Evolutionary conservation across 345 rosid genomes (phyloP), one percentile per base, ranked within the genome.

Genomic region (Ceriops decandra): DNA sequence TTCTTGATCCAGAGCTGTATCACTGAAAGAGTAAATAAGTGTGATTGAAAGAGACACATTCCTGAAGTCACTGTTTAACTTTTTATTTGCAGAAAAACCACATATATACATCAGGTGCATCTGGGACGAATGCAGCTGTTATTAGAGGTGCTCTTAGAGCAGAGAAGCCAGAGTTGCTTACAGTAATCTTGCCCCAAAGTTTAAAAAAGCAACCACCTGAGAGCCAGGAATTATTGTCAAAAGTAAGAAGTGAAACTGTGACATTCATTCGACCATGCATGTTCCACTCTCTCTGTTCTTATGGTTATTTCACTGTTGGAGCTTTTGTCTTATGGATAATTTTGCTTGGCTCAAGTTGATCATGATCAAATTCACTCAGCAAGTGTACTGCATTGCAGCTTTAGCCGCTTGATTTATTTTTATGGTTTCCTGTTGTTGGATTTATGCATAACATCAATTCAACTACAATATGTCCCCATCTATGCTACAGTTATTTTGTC

Each of bases 121-220:
- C 99, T 1, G 97, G 97, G 65, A 93, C 98, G 60, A 93, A 93
- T 77, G 97, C 98, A 30, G 99, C 97, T 27, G 99, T 95, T 69
- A 95, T 95, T 69, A 85, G 99, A 84, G 99, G 99, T 77, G 99
- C 99, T 64, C 67, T 91, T 68, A 87, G 99, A 80, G 99, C 96
- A 15, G 99, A 95, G 81, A 89, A 80, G 72, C 99, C 96, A 5
- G 97, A 91, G 77, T 85, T 91, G 66, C 91, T 93, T 62, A 91
- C 98, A 0, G 97, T 91, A 22, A 93, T 91, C 52, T 84, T 91
- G 79, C 97, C 98, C 10, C 98, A 93, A 64, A 89, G 96, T 73
- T 80, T 93, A 79, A 80, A 88, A 76, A 93, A 89, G 77, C 98
- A 93, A 66, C 89, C 98, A 26, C 97, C 97, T 0, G 98, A 93